phyloP scores from a whole-genome alignment of 768 basidiomycete genomes.

The Xerocomellus chrysenteron region DNA sequence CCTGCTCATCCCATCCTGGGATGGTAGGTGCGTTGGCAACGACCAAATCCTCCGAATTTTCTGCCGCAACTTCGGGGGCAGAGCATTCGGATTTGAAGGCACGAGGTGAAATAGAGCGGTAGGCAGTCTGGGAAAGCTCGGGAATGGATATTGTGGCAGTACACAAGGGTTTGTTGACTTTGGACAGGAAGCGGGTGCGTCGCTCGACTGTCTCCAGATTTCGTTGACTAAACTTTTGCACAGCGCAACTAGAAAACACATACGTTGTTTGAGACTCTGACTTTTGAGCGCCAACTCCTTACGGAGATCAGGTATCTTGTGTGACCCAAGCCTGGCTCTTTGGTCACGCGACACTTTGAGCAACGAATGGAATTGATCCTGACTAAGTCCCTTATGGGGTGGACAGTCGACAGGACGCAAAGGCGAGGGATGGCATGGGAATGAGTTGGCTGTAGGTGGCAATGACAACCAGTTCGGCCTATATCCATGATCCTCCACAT shows the following conservation, averaged over 20 bases:
- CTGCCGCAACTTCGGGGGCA: slow-evolving; percentile 49
- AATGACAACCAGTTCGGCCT: slow-evolving; percentile 56
- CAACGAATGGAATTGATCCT: slow-evolving; percentile 61
- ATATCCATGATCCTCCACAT: slow-evolving; percentile 49
- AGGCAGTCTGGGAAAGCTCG: slow-evolving; percentile 66
- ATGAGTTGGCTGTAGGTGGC: slow-evolving; percentile 35
- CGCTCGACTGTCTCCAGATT: slow-evolving; percentile 54
- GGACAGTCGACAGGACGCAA: slow-evolving; percentile 43
- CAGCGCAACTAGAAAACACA: slow-evolving; percentile 23
- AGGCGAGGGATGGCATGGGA: slow-evolving; percentile 46
- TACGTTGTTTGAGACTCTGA: slow-evolving; percentile 75
- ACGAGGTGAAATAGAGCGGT: slow-evolving; percentile 67
- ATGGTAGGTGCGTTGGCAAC: neutral
- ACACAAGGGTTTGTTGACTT: slow-evolving; percentile 65
- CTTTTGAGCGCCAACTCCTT: slow-evolving; percentile 73
- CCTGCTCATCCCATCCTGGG: slow-evolving; percentile 58
- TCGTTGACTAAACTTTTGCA: neutral
- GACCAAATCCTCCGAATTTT: slow-evolving; percentile 10
- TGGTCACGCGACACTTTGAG: slow-evolving; percentile 61
- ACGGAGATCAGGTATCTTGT: slow-evolving; percentile 57
- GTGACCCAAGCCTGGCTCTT: slow-evolving; percentile 44
- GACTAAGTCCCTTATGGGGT: slow-evolving; percentile 53
- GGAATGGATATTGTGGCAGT: slow-evolving; percentile 56
- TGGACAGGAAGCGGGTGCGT: slow-evolving; percentile 73
- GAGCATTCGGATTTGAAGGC: slow-evolving; percentile 63